Base-by-base conservation (phyloP, 768 basidiomycete genomes). In the Agrocybe praecox region DNA sequence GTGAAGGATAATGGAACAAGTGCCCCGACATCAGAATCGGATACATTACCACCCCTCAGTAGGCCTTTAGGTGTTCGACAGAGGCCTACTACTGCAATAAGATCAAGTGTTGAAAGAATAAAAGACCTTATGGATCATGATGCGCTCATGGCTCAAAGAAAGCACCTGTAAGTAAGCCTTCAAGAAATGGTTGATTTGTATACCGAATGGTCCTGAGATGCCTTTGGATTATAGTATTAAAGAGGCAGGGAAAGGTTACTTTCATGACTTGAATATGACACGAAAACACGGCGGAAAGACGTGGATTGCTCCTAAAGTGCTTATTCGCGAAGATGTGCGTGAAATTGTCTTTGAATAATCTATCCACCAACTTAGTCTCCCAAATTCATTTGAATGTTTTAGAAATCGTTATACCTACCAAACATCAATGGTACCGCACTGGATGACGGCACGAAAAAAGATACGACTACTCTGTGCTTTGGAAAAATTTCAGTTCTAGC, bases 401-500 rank as follows among this genome's bases (percentile, higher is more conserved):
- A 98, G 96, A 90, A 88, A 88, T 86, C 96, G 15, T 76, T 96
- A 2, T 97, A 95, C 73, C 87, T 98, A 54, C 96, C 96, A 2
- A 87, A 97, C 66, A 83, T 98, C 23, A 72, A 74, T 1, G 96
- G 96, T 0, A 87, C 82, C 47, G 79, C 84, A 23, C 70, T 98
- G 36, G 79, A 77, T 57, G 79, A 78, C 32, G 74, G 80, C 43
- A 67, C 77, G 52, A 76, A 76, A 49, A 82, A 84, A 24, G 86
- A 94, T 69, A 96, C 94, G 2, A 90, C 93, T 0, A 80, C 84
- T 22, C 76, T 97, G 65, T 87, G 90, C 55, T 79, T 76, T 33
- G 90, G 89, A 10, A 88, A 85, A 60, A 80, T 96, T 52, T 90
- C 90, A 9, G 75, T 97, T 1, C 78, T 98, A 19, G 79, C 89